Percentiles rank a stretch among this genome's conserved stretches.
These are phyloP conservation scores for Neolentinus lepideus DNA, from an alignment of 1,284 basidiomycete genomes.

Conservation along the genomic window DNA sequence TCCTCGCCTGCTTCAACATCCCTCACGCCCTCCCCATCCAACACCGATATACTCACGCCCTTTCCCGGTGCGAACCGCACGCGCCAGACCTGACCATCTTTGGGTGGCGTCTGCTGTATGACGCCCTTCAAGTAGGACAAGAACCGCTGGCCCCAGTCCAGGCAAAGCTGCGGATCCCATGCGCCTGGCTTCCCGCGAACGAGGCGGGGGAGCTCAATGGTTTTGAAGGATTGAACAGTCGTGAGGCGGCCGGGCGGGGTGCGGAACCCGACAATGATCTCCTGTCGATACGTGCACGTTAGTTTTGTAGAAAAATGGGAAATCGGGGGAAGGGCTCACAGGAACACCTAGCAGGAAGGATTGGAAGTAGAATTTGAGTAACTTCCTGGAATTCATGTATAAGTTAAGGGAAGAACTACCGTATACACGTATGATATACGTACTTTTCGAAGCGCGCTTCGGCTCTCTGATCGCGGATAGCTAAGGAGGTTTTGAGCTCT, in stretches of 20 bases:
- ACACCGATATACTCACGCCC: slow-evolving; percentile 38
- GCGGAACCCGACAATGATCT: slow-evolving; percentile 90
- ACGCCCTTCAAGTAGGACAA: slow-evolving; percentile 46
- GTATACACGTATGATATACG: slow-evolving; percentile 13
- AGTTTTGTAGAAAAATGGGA: neutral
- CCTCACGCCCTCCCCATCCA: slow-evolving; percentile 38
- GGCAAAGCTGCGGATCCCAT: slow-evolving; percentile 75
- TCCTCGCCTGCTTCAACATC: slow-evolving; percentile 63
- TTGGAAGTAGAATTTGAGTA: slow-evolving; percentile 95
- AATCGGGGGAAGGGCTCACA: slow-evolving; percentile 36
- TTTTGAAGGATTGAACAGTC: slow-evolving; percentile 63
- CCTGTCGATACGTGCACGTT: slow-evolving; percentile 32
- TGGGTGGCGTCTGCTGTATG: slow-evolving; percentile 11
- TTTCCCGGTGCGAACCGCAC: slow-evolving; percentile 50
- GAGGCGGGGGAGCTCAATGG: slow-evolving; percentile 62
- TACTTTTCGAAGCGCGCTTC: slow-evolving; percentile 81
- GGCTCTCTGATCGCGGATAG: slow-evolving; percentile 64
- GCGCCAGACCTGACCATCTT: slow-evolving; percentile 48
- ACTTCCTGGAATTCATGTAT: slow-evolving; percentile 42
- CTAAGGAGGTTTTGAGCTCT: slow-evolving; percentile 90
- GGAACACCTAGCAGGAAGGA: slow-evolving; percentile 90
- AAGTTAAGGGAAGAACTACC: neutral
- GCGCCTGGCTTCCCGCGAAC: slow-evolving; percentile 67
- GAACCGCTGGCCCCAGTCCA: slow-evolving; percentile 68
- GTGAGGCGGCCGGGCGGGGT: slow-evolving; percentile 66